These are phyloP conservation scores for Tuber calosporum DNA, from an alignment of 495 filamentous ascomycete species.

Conservation along the genomic window DNA sequence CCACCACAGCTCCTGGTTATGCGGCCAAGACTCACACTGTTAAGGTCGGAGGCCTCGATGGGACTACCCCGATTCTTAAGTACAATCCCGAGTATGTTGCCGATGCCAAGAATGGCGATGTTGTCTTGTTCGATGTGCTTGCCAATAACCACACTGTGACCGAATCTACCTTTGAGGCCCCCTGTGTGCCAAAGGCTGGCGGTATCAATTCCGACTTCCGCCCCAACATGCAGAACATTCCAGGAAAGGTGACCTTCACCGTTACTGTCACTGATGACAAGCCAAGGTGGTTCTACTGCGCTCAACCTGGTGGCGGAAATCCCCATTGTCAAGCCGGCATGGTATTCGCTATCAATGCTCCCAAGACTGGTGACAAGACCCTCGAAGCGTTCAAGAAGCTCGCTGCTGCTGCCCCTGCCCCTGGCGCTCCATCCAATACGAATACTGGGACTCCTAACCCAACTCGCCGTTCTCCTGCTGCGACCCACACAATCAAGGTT, in stretches of 20 bases:
- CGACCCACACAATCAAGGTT: slow-evolving; percentile 44
- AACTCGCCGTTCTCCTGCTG: not conserved
- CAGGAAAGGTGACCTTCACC: slow-evolving; percentile 44
- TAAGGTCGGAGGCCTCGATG: slow-evolving; percentile 33
- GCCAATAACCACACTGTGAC: slow-evolving; percentile 62
- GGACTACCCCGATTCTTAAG: slow-evolving; percentile 39
- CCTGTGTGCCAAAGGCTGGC: slow-evolving; percentile 48
- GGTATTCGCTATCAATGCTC: slow-evolving; percentile 39
- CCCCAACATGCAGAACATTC: slow-evolving; percentile 42
- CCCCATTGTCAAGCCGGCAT: slow-evolving; percentile 35
- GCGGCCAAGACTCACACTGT: slow-evolving; percentile 26
- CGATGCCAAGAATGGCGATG: slow-evolving; percentile 52
- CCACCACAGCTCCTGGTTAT: not conserved
- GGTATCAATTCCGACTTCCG: slow-evolving; percentile 47
- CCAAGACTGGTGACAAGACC: slow-evolving; percentile 18
- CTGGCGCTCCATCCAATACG: not conserved
- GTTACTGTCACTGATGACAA: slow-evolving; percentile 47
- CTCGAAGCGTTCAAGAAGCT: slow-evolving; percentile 21
- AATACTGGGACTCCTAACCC: not conserved
- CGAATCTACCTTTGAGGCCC: slow-evolving; percentile 59
- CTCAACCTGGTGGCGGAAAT: slow-evolving; percentile 47
- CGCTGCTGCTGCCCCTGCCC: slow-evolving; percentile 12
- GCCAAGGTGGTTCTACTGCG: slow-evolving; percentile 57
- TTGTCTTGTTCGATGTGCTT: slow-evolving; percentile 60
- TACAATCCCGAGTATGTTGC: slow-evolving; percentile 37